Percentiles rank a stretch among this genome's conserved stretches.
These are phyloP conservation scores for Pyrenophora seminiperda DNA, from an alignment of 2,329 filamentous ascomycete species.

Conservation along the genomic window DNA sequence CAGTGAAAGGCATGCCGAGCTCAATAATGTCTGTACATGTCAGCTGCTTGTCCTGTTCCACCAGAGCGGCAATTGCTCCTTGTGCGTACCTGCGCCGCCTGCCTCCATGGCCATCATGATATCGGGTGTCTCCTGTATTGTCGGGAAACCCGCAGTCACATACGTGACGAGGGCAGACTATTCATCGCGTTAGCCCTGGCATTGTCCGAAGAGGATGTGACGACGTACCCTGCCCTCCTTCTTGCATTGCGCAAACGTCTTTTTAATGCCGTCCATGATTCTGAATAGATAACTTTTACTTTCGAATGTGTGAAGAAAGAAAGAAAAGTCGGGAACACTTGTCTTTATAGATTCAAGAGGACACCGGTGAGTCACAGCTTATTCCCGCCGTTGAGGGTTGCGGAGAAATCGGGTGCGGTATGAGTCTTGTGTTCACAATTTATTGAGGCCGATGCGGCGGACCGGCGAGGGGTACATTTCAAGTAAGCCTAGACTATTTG, in stretches of 20 bases:
- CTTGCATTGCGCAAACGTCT: constrained; percentile 58
- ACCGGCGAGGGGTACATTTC: constrained; percentile 6
- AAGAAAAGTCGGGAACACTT: not conserved
- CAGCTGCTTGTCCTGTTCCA: constrained; percentile 15
- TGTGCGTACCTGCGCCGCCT: constrained; percentile 77
- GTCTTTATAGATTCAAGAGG: constrained; percentile 12
- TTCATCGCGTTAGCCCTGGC: constrained; percentile 19
- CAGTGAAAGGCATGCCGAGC: constrained; percentile 93
- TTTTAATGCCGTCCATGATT: constrained; percentile 56
- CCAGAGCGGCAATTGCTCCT: not conserved
- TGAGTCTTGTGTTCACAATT: constrained; percentile 29
- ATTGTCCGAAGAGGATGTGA: not conserved
- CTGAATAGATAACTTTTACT: not conserved
- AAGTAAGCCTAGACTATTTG: not conserved
- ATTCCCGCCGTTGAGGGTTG: constrained; percentile 7
- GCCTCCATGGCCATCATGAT: constrained; percentile 89
- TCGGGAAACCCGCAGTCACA: constrained; percentile 92
- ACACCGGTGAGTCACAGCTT: constrained; percentile 21
- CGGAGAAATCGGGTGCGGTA: constrained; percentile 12
- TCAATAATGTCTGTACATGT: constrained; percentile 79
- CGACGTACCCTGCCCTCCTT: constrained; percentile 52
- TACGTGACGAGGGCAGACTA: constrained; percentile 90
- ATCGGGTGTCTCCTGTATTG: constrained; percentile 77
- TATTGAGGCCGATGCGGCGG: constrained; percentile 29
- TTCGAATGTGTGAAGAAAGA: not conserved